phyloP scores from a whole-genome alignment of 2,329 filamentous ascomycete genomes.

The Trichoderma brevicompactum region DNA sequence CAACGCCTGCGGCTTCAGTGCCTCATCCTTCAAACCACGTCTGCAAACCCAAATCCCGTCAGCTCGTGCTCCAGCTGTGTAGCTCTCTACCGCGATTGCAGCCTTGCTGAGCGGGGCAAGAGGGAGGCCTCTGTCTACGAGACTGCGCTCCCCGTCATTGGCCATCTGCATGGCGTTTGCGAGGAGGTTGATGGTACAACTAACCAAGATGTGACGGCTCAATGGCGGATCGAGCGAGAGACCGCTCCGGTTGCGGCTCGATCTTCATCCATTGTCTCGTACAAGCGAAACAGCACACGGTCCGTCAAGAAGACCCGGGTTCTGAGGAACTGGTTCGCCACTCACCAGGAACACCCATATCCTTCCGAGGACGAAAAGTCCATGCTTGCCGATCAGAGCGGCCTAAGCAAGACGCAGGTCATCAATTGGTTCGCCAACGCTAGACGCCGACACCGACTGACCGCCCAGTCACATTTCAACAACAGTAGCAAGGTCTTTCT shows the following conservation, averaged over 20 bases:
- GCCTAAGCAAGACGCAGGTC: slow-evolving; percentile 51
- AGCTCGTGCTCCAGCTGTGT: slow-evolving; percentile 56
- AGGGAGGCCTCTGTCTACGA: slow-evolving; percentile 52
- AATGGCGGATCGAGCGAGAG: slow-evolving; percentile 5
- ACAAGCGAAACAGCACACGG: slow-evolving; percentile 45
- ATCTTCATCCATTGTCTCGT: slow-evolving; percentile 31
- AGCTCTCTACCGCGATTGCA: slow-evolving; percentile 55
- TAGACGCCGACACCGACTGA: slow-evolving; percentile 51
- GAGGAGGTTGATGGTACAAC: slow-evolving; percentile 41
- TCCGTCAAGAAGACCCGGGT: slow-evolving; percentile 52
- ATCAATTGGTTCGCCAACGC: slow-evolving; percentile 58
- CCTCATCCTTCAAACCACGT: slow-evolving; percentile 51
- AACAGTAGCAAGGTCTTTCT: slow-evolving; percentile 38
- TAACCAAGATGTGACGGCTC: slow-evolving; percentile 7
- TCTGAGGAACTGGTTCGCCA: slow-evolving; percentile 52
- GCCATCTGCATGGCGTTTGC: slow-evolving; percentile 53
- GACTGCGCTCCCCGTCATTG: slow-evolving; percentile 51
- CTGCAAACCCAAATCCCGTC: slow-evolving; percentile 54
- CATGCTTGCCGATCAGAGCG: slow-evolving; percentile 47
- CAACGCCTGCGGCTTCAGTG: slow-evolving; percentile 51
- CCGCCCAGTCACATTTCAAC: slow-evolving; percentile 37
- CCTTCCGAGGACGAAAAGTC: slow-evolving; percentile 53
- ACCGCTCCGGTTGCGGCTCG: background rate
- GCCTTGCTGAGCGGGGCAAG: slow-evolving; percentile 50
- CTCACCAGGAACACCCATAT: slow-evolving; percentile 53